Evolutionary conservation across 2,329 filamentous ascomycete genomes (phyloP).

Genomic region (Chaetomiaceae sp.): DNA sequence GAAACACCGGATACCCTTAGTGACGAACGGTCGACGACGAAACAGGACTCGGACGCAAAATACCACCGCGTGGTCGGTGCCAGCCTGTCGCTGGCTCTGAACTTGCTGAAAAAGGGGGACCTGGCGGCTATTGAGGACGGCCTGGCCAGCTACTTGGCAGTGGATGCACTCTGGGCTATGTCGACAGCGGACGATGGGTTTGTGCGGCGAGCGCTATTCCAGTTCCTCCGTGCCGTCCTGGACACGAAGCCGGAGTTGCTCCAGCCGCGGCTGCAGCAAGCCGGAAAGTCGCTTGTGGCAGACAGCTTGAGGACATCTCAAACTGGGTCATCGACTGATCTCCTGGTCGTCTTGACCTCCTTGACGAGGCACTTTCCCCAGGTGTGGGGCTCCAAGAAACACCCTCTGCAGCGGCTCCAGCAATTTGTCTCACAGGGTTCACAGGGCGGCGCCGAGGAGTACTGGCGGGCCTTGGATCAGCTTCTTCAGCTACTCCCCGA

Average conservation of each 20-base stretch:
- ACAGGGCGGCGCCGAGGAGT: constrained; percentile 65
- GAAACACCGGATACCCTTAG: constrained; percentile 81
- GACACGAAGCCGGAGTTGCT: constrained; percentile 43
- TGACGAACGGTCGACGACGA: constrained; percentile 77
- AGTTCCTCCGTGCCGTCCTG: constrained; percentile 47
- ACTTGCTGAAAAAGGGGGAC: constrained; percentile 52
- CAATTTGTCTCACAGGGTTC: constrained; percentile 79
- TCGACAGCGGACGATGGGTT: constrained; percentile 57
- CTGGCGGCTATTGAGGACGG: constrained; percentile 54
- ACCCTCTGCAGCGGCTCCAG: constrained; percentile 54
- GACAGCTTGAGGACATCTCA: constrained; percentile 72
- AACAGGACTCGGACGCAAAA: constrained; percentile 81
- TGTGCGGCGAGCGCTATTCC: constrained; percentile 48
- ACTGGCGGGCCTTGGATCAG: constrained; percentile 64
- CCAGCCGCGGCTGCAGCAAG: constrained; percentile 44
- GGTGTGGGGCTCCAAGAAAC: constrained; percentile 68
- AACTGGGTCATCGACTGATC: constrained; percentile 66
- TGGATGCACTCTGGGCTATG: constrained; percentile 62
- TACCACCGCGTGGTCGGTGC: constrained; percentile 68
- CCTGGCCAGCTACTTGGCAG: constrained; percentile 63
- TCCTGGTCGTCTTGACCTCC: constrained; percentile 59
- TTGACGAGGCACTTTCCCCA: constrained; percentile 62
- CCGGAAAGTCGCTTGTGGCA: constrained; percentile 59
- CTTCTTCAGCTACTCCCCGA: constrained; percentile 58
- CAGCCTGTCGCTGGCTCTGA: constrained; percentile 51